These are phyloP conservation scores for Guyanaporus albipodus DNA, from an alignment of 768 basidiomycete genomes.

Conservation along the genomic window DNA sequence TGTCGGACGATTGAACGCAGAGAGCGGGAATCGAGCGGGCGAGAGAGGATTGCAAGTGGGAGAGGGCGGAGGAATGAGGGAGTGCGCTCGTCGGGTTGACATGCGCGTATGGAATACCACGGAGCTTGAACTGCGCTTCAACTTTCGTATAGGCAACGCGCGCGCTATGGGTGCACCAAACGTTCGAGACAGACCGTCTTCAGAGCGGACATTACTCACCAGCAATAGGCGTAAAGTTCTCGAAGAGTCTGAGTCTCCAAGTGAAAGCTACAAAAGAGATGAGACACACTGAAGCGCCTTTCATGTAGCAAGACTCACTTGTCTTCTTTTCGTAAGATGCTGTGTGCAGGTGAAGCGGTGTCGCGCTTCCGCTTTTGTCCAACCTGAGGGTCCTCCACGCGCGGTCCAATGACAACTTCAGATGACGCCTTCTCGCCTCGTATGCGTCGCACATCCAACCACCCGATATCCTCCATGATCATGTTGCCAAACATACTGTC, in stretches of 20 bases:
- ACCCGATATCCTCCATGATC: conserved; percentile 74
- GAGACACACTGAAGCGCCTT: neutral
- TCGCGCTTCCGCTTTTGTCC: conserved; percentile 33
- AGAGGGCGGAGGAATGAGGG: conserved; percentile 42
- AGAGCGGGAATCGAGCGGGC: conserved; percentile 78
- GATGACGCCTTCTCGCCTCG: conserved; percentile 39
- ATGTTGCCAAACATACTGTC: conserved; percentile 57
- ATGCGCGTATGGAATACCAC: conserved; percentile 71
- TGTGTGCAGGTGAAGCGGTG: neutral
- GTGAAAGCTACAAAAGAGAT: conserved; percentile 42
- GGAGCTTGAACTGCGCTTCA: conserved; percentile 81
- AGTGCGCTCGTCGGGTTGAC: conserved; percentile 55
- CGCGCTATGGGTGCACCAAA: conserved; percentile 46
- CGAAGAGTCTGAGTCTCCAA: conserved; percentile 69
- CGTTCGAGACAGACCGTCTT: neutral
- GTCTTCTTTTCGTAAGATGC: conserved; percentile 23
- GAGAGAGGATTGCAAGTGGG: conserved; percentile 65
- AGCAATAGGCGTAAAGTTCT: conserved; percentile 84
- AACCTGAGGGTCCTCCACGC: conserved; percentile 15
- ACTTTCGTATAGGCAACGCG: conserved; percentile 88
- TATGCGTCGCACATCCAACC: conserved; percentile 71
- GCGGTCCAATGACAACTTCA: conserved; percentile 11
- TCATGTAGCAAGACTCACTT: conserved; percentile 17
- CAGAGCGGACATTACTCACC: conserved; percentile 43
- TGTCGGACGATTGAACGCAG: conserved; percentile 77